Base-by-base conservation (phyloP, 108 stramenopile species). In the Asterionellopsis glacialis region DNA sequence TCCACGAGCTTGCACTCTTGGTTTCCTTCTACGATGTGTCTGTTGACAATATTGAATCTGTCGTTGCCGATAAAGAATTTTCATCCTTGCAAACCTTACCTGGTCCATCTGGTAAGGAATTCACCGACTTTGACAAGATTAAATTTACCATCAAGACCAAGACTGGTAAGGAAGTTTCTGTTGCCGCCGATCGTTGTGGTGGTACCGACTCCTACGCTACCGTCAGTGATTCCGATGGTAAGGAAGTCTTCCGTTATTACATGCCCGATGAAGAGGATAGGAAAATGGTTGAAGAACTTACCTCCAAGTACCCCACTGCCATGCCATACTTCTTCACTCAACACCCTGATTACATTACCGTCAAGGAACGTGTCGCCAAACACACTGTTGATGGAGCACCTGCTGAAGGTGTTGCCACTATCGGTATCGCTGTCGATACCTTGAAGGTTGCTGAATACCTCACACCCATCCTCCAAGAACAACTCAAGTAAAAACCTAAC, bases 111-210 rank as follows among this genome's bases (percentile, higher is more conserved):
- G 87, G 87, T 12, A 84, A 79, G 55, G 76, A 79, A 41, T 92
- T 52, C 58, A 95, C 94, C 28, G 94, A 92, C 55, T 95, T 95
- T 73, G 87, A 90, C 53, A 89, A 89, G 69, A 91, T 95, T 70
- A 91, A 93, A 62, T 93, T 95, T 78, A 93, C 88, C 67, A 88
- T 95, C 75, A 93, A 77, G 64, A 95, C 94, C 76, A 95, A 93
- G 83, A 86, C 76, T 15, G 94, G 94, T 2, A 88, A 90, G 55
- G 80, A 77, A 52, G 91, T 95, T 9, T 67, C 69, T 65, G 94
- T 93, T 12, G 55, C 68, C 3, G 94, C 90, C 52, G 91, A 95
- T 71, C 90, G 94, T 60, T 93, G 91, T 57, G 91, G 91, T 63
- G 91, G 89, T 58, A 79, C 77, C 56, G 76, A 79, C 49, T 87